Base-by-base conservation (phyloP, 192 early-diverging fungal genomes). In the Coemansia sp. region DNA sequence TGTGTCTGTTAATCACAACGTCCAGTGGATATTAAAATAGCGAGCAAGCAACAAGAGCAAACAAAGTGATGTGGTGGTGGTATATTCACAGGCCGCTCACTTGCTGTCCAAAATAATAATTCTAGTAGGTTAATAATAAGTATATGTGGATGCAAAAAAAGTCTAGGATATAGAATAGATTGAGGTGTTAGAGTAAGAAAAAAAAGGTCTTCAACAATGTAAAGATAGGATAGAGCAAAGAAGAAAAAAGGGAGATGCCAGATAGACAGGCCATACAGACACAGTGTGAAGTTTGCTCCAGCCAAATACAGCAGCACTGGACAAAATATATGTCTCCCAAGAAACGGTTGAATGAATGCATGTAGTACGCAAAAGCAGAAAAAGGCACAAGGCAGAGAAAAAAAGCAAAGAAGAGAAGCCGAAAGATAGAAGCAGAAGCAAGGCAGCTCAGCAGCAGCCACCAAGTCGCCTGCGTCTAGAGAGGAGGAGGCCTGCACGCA, bases 301-400 rank as follows among this genome's bases (percentile, higher is more conserved):
- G 48, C 26, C 63, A 49, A 49, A 19, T 32, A 37, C 54, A 65
- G 52, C 55, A 66, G 56, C 65, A 55, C 65, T 52, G 6, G 15
- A 13, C 16, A 11, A 21, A 7, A 52, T 52, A 52, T 52, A 52
- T 22, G 10, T 6, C 11, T 11, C 21, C 21, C 21, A 19, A 22
- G 49, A 52, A 22, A 22, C 18, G 18, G 21, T 22, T 52, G 49
- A 52, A 52, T 52, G 49, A 16, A 52, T 52, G 49, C 49, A 52
- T 7, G 21, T 18, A 52, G 19, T 22, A 21, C 19, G 49, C 49
- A 52, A 58, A 46, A 46, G 45, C 8, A 15, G 15, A 46, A 46
- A 46, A 46, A 10, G 45, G 8, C 8, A 46, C 8, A 46, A 46
- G 15, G 45, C 45, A 46, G 45, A 46, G 15, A 46, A 46, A 8